Evolutionary conservation across 495 filamentous ascomycete species (phyloP).

Genomic region (Cercophora samala): DNA sequence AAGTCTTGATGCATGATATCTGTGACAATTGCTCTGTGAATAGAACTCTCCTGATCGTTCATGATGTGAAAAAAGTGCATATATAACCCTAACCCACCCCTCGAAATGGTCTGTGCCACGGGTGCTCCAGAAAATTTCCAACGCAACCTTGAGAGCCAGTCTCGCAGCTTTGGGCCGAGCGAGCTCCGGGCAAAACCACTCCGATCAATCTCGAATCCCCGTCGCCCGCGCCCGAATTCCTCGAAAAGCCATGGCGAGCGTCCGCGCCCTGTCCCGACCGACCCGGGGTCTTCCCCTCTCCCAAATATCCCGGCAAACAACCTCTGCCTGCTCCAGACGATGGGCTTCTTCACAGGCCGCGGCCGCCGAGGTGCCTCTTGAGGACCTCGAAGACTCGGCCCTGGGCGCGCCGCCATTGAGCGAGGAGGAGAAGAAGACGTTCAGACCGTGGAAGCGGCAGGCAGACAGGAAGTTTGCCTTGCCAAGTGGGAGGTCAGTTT

Average conservation of each 20-base stretch:
- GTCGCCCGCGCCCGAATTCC: background rate
- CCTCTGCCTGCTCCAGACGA: conserved; percentile 31
- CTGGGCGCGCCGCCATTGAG: conserved; percentile 33
- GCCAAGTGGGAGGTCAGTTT: conserved; percentile 37
- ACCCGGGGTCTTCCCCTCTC: conserved; percentile 29
- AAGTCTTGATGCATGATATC: conserved; percentile 8
- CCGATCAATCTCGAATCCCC: background rate
- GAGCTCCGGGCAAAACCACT: conserved; percentile 18
- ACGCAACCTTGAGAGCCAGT: conserved; percentile 12
- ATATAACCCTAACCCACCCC: conserved; percentile 20
- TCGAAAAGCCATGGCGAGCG: conserved; percentile 29
- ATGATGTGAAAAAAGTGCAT: background rate
- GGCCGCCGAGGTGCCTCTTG: conserved; percentile 25
- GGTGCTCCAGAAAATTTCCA: conserved; percentile 26
- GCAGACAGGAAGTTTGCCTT: conserved; percentile 39
- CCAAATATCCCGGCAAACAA: conserved; percentile 25
- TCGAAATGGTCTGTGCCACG: conserved; percentile 2
- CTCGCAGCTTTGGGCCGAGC: conserved; percentile 15
- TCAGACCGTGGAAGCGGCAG: conserved; percentile 44
- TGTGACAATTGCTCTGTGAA: background rate
- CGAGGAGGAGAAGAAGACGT: conserved; percentile 33
- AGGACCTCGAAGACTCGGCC: conserved; percentile 42
- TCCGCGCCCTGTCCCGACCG: conserved; percentile 34
- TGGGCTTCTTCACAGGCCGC: conserved; percentile 41
- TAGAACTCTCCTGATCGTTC: background rate